phyloP scores from a whole-genome alignment of 2,329 filamentous ascomycete genomes.

The Aspergillus versicolor region DNA sequence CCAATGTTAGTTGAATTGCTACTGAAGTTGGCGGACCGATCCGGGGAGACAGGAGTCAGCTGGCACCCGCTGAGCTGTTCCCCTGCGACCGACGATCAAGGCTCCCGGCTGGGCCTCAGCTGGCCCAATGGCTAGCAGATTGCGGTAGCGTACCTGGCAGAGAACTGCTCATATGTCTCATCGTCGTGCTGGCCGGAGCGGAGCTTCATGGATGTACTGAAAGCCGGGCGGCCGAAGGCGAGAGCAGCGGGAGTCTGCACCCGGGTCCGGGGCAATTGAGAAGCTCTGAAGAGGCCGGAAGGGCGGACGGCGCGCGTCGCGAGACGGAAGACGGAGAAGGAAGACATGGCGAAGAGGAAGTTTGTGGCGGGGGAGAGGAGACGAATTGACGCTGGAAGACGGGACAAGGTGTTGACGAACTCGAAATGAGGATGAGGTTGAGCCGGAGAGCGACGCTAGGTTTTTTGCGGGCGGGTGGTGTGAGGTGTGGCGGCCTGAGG shows the following conservation, averaged over 20 bases:
- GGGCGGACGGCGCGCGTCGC: slow-evolving; percentile 65
- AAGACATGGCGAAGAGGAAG: slow-evolving; percentile 56
- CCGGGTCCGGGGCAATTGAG: slow-evolving; percentile 58
- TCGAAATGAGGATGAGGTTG: slow-evolving; percentile 21
- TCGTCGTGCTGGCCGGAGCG: slow-evolving; percentile 70
- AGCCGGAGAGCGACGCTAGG: slow-evolving; percentile 25
- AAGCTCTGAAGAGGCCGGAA: slow-evolving; percentile 62
- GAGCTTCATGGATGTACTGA: slow-evolving; percentile 55
- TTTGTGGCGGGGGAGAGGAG: slow-evolving; percentile 23
- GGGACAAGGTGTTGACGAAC: slow-evolving; percentile 23
- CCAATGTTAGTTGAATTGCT: slow-evolving; percentile 35
- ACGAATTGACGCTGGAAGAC: slow-evolving; percentile 23
- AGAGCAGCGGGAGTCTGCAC: slow-evolving; percentile 56
- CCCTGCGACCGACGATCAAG: slow-evolving; percentile 14
- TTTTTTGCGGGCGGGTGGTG: slow-evolving; percentile 39
- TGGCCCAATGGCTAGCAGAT: slow-evolving; percentile 24
- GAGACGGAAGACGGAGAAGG: slow-evolving; percentile 67
- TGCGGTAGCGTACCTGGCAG: slow-evolving; percentile 71
- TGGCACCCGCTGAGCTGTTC: slow-evolving; percentile 11
- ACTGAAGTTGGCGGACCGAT: background rate
- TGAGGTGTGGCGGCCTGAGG: slow-evolving; percentile 31
- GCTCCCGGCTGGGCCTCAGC: slow-evolving; percentile 10
- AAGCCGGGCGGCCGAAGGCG: slow-evolving; percentile 61
- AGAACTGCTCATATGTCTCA: slow-evolving; percentile 99
- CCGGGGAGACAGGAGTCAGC: background rate